Evolutionary conservation across 2,329 filamentous ascomycete genomes (phyloP).

Genomic region (Ciborinia camelliae): DNA sequence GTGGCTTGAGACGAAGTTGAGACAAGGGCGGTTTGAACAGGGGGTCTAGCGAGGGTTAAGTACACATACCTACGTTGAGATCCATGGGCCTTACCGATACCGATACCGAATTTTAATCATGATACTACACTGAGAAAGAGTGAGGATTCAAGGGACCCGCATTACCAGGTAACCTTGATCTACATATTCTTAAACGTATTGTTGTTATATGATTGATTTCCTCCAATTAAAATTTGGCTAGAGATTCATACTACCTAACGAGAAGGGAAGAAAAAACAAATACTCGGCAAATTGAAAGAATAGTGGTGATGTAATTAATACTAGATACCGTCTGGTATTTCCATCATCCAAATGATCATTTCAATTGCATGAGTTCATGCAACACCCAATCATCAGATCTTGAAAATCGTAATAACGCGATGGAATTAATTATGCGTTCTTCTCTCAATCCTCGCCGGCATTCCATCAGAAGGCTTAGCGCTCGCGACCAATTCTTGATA

Average conservation of each 20-base stretch:
- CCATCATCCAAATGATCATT: not conserved
- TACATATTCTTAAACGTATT: not conserved
- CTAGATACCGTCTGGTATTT: not conserved
- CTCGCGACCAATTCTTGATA: conserved; percentile 26
- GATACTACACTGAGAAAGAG: not conserved
- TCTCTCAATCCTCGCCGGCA: conserved; percentile 21
- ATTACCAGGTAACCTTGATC: not conserved
- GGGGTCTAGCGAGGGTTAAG: not conserved
- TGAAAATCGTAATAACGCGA: not conserved
- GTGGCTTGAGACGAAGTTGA: conserved; percentile 17
- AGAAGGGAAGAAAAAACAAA: not conserved
- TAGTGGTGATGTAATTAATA: not conserved
- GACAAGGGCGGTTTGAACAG: conserved; percentile 15
- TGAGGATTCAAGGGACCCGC: not conserved
- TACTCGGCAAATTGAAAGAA: no score
- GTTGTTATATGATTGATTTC: not conserved
- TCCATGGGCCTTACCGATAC: no score
- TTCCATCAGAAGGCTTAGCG: conserved; percentile 28
- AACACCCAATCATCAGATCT: not conserved
- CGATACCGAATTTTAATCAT: not conserved
- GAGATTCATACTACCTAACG: no score
- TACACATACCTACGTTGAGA: no score
- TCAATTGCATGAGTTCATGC: not conserved
- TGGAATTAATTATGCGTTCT: conserved; percentile 12
- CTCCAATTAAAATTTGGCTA: not conserved